Percentiles rank a stretch among this genome's conserved stretches.
phyloP scores from a whole-genome alignment of 768 basidiomycete species.

The Mycena capillaripes region DNA sequence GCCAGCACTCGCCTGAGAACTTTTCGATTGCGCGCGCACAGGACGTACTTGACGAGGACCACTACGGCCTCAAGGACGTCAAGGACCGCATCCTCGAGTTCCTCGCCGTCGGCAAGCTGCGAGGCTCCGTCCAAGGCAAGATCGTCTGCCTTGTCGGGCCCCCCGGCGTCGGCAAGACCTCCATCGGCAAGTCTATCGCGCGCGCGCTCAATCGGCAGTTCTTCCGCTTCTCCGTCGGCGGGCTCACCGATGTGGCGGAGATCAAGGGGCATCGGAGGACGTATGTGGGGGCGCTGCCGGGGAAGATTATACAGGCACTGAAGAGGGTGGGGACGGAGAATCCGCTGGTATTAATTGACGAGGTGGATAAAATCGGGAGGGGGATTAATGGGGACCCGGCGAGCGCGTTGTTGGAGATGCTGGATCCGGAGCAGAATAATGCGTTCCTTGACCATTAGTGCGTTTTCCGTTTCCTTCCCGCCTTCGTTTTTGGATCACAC shows the following conservation, averaged over 20 bases:
- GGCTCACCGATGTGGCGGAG: constrained; percentile 97
- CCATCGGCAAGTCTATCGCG: constrained; percentile 95
- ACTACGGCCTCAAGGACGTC: constrained; percentile 93
- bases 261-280: constrained; percentile 98
- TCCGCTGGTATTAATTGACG: constrained; percentile 93
- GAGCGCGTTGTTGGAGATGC: constrained; percentile 92
- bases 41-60: constrained; percentile 92
- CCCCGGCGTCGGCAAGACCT: constrained; percentile 98
- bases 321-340: constrained; percentile 96
- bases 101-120: constrained; percentile 93
- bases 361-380: constrained; percentile 95
- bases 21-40: constrained; percentile 88
- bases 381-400: constrained; percentile 95
- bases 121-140: constrained; percentile 96
- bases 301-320: constrained; percentile 95
- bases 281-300: constrained; percentile 96
- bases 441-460: constrained; percentile 96
- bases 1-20: constrained; percentile 93
- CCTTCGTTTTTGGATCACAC: too few species aligned
- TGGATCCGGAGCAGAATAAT: constrained; percentile 95
- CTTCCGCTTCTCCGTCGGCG: constrained; percentile 97
- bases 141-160: constrained; percentile 97
- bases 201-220: constrained; percentile 92
- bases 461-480: constrained; percentile 45
- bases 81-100: constrained; percentile 97